Conservation (phyloP, 495 filamentous ascomycete species). For the Podospora conica region DNA sequence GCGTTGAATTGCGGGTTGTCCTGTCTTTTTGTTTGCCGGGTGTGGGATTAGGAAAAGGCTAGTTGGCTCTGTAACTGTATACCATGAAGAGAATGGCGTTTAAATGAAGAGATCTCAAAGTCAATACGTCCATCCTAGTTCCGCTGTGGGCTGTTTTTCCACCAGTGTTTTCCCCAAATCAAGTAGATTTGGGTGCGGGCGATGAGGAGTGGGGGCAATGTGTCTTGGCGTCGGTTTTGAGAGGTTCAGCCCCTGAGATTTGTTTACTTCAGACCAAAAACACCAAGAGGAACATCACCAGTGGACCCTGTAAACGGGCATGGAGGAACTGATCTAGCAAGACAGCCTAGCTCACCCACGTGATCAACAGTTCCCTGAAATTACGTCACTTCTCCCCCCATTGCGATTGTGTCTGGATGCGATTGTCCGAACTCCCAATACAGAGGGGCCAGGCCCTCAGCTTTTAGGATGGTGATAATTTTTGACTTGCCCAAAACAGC, state of each 20-base stretch:
- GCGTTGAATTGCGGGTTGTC: constrained; percentile 19
- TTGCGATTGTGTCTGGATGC: background rate
- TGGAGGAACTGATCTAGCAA: background rate
- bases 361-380: background rate
- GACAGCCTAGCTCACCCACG: background rate
- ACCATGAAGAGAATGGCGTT: constrained; percentile 19
- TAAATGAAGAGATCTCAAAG: constrained; percentile 4
- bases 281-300: background rate
- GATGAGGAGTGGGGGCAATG: background rate
- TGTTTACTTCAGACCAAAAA: background rate
- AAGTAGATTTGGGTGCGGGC: background rate
- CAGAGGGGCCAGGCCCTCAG: background rate
- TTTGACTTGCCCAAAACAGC: too few species aligned
- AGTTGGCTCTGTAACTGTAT: constrained; percentile 22
- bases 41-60: constrained; percentile 17
- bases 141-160: background rate
- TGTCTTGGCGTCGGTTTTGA: background rate
- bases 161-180: background rate
- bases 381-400: too few species aligned
- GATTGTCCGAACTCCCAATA: background rate
- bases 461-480: background rate
- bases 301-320: background rate
- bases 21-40: constrained; percentile 8
- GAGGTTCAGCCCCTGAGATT: background rate
- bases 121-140: background rate